Percentiles rank a stretch among this genome's conserved stretches.
phyloP scores from a whole-genome alignment of 2,329 filamentous ascomycete genomes.

The Pseudopyricularia cyperi region DNA sequence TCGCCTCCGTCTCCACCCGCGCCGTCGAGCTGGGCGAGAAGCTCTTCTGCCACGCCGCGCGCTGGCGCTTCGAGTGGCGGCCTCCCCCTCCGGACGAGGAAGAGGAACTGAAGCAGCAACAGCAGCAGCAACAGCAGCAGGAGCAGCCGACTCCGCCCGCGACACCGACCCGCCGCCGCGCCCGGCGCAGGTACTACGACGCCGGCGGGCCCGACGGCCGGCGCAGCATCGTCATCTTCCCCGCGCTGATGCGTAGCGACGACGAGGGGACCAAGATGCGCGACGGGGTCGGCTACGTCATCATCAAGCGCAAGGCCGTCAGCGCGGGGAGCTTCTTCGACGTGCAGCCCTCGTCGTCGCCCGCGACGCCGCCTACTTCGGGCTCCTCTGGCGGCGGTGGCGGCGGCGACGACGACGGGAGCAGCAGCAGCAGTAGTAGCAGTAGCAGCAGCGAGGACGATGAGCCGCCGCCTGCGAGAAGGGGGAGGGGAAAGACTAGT shows the following conservation, averaged over 20 bases:
- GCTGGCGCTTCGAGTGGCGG: conserved; percentile 4
- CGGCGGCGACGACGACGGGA: neutral
- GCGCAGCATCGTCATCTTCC: conserved; percentile 1
- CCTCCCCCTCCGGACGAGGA: neutral
- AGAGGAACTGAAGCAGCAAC: neutral
- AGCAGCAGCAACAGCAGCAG: no score
- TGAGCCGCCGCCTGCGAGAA: neutral
- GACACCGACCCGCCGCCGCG: neutral
- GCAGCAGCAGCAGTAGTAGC: neutral
- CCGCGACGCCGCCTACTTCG: neutral
- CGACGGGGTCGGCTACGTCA: neutral
- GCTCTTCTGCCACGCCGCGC: conserved; percentile 2
- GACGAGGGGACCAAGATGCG: conserved; percentile 1
- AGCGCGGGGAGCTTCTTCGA: conserved; percentile 3
- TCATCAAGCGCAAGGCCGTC: conserved; percentile 4
- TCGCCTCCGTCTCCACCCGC: neutral
- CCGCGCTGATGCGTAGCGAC: conserved; percentile 1
- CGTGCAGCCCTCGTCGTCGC: neutral
- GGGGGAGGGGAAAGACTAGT: neutral
- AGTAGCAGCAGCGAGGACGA: neutral
- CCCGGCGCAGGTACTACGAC: neutral
- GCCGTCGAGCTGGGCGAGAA: conserved; percentile 4
- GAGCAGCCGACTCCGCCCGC: neutral
- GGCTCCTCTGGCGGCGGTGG: neutral
- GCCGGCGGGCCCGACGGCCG: neutral